Percentiles rank a stretch among this genome's conserved stretches.
These are phyloP conservation scores for Viridothelium virens DNA, from an alignment of 495 filamentous ascomycete genomes.

Conservation along the genomic window DNA sequence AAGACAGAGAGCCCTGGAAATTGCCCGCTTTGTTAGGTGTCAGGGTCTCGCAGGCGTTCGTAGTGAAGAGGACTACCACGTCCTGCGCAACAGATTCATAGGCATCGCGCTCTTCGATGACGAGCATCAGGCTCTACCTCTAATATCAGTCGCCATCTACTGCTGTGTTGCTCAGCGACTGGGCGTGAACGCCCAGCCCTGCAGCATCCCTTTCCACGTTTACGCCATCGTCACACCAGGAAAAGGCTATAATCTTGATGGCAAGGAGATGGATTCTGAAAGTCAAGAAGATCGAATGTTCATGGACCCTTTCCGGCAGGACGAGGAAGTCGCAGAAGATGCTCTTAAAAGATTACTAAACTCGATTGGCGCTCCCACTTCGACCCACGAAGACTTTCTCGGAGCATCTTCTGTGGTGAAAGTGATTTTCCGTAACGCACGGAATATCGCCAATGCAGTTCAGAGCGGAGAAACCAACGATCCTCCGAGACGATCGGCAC, in stretches of 20 bases:
- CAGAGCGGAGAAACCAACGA: slow-evolving; percentile 32
- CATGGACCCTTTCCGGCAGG: slow-evolving; percentile 72
- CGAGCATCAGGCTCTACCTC: slow-evolving; percentile 64
- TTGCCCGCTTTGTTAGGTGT: slow-evolving; percentile 57
- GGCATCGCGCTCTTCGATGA: slow-evolving; percentile 55
- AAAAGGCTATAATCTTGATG: slow-evolving; percentile 2
- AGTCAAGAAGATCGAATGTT: slow-evolving; percentile 54
- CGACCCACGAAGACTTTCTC: slow-evolving; percentile 51
- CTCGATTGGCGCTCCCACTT: slow-evolving; percentile 51
- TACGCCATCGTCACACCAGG: slow-evolving; percentile 52
- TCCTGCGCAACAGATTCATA: slow-evolving; percentile 77
- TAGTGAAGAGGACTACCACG: slow-evolving; percentile 58
- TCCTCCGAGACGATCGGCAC: slow-evolving; percentile 17
- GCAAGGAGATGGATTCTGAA: neutral
- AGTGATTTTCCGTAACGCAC: slow-evolving; percentile 66
- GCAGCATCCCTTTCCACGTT: slow-evolving; percentile 72
- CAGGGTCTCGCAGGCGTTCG: slow-evolving; percentile 62
- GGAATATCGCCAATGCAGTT: slow-evolving; percentile 66
- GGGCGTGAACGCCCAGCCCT: slow-evolving; percentile 62
- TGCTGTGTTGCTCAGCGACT: slow-evolving; percentile 58
- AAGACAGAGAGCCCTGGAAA: slow-evolving; percentile 56
- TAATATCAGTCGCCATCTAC: slow-evolving; percentile 69
- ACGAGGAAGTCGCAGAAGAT: slow-evolving; percentile 53
- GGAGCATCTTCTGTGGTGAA: slow-evolving; percentile 51
- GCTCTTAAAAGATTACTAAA: slow-evolving; percentile 53